Evolutionary conservation across 2,329 filamentous ascomycete species (phyloP), one percentile per base, ranked within the genome.

Genomic region (Exophiala xenobiotica): DNA sequence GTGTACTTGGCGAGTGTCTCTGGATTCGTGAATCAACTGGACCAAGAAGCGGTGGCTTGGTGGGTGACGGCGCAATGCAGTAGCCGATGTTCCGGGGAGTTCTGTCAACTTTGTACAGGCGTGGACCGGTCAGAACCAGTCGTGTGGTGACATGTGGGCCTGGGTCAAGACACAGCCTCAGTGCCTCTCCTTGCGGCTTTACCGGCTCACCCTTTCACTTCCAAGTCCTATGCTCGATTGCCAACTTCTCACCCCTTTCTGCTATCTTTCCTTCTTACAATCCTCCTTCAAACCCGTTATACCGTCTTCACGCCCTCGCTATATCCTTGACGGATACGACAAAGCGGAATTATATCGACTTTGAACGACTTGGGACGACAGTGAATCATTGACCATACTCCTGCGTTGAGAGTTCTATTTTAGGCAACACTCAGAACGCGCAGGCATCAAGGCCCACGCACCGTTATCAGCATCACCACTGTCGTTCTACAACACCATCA

Each of bases 361-460:
- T n/a, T n/a, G n/a, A n/a, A n/a, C n/a, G n/a, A n/a, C n/a, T n/a
- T n/a, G n/a, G n/a, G n/a, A n/a, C n/a, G n/a, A n/a, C n/a, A n/a
- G n/a, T n/a, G n/a, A n/a, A n/a, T n/a, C n/a, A n/a, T n/a, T n/a
- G 27, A 39, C 3, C 22, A 33, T 22, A 16, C 22, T 37, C 20
- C 44, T 6, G 14, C 31, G 16, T 33, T 23, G 29, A 38, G 20
- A 20, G 18, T 43, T 22, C 49, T 58, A 54, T 54, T 54, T 50
- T 57, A 54, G 50, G 51, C 52, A 49, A 20, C 49, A 41, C 37
- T 23, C 20, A 42, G 49, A 46, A 35, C 14, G 46, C 41, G 48
- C 43, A 55, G 47, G 47, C 48, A 43, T 24, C 55, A 27, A 55
- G 43, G 44, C 49, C n/a, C 50, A 44, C 55, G 45, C 47, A 53